phyloP scores from a whole-genome alignment of 495 filamentous ascomycete genomes.

The Penicillium herquei region DNA sequence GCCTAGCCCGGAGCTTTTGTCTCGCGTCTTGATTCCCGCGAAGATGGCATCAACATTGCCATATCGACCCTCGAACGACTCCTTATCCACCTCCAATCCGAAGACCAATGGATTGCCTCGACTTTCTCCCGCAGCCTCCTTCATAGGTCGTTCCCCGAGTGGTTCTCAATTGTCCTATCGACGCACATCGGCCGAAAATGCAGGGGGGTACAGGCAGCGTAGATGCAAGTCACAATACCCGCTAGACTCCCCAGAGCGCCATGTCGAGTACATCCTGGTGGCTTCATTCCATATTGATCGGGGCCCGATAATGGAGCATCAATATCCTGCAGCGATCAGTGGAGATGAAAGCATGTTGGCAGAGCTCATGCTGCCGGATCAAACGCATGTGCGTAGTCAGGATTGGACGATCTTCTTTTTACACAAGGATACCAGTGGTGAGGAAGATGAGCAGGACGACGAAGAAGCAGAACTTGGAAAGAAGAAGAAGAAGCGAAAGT shows the following conservation, averaged over 20 bases:
- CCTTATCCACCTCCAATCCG: constrained; percentile 37
- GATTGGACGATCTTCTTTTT: constrained; percentile 99
- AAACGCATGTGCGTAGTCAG: constrained; percentile 89
- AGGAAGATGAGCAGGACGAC: constrained; percentile 76
- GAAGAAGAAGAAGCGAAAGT: constrained; percentile 52
- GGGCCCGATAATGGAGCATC: constrained; percentile 97
- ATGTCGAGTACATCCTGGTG: constrained; percentile 99
- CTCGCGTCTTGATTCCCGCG: constrained; percentile 14
- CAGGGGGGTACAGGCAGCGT: constrained; percentile 43
- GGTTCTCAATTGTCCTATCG: constrained; percentile 41
- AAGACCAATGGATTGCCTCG: constrained; percentile 53
- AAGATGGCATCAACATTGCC: constrained; percentile 46
- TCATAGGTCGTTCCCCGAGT: constrained; percentile 53
- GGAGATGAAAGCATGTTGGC: constrained; percentile 98
- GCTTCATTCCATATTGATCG: constrained; percentile 96
- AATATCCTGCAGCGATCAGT: constrained; percentile 90
- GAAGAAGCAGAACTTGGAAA: constrained; percentile 56
- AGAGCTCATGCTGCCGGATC: constrained; percentile 97
- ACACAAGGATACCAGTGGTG: constrained; percentile 85
- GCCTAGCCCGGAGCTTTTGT: constrained; percentile 11
- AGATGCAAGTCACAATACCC: constrained; percentile 84
- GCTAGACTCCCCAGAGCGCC: constrained; percentile 71
- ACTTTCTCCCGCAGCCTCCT: constrained; percentile 53
- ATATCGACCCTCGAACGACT: constrained; percentile 44
- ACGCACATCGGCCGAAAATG: constrained; percentile 46